Conservation (phyloP, 1,284 basidiomycete species). For the Ustilago lituana region DNA sequence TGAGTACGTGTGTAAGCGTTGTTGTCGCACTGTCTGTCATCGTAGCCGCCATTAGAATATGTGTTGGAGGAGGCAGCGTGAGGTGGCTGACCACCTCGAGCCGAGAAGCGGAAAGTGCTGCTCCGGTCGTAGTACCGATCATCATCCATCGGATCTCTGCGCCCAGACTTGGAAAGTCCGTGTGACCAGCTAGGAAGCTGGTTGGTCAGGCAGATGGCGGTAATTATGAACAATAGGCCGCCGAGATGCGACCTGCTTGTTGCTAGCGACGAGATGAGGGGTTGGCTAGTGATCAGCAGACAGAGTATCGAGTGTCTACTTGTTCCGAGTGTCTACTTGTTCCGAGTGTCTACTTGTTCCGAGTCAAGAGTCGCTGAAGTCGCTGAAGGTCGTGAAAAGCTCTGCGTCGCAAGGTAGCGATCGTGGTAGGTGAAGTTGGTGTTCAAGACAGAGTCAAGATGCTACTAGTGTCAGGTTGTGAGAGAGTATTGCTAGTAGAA, state of each 20-base stretch:
- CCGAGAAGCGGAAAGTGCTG: slow-evolving; percentile 24
- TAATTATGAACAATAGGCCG: slow-evolving; percentile 37
- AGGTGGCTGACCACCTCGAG: slow-evolving; percentile 6
- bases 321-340: no score
- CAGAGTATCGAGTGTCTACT: slow-evolving; percentile 2
- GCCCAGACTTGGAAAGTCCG: slow-evolving; percentile 21
- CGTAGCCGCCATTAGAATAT: no score
- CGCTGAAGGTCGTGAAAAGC: background rate
- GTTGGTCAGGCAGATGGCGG: slow-evolving; percentile 23
- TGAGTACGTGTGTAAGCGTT: background rate
- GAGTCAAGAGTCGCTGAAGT: background rate
- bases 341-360: no score
- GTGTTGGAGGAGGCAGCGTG: no score
- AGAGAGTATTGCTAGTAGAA: background rate
- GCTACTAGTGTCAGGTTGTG: background rate
- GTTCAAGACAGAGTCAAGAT: slow-evolving; percentile 3
- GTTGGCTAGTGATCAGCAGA: background rate
- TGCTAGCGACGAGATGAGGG: background rate
- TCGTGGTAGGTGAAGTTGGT: background rate
- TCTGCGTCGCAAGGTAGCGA: no score
- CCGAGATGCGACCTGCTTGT: slow-evolving; percentile 29
- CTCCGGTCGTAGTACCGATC: slow-evolving; percentile 32
- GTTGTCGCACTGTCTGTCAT: background rate
- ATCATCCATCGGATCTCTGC: slow-evolving; percentile 41
- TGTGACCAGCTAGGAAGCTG: slow-evolving; percentile 45